Base-by-base conservation (phyloP, 441 rosid species). In the Hura crepitans region DNA sequence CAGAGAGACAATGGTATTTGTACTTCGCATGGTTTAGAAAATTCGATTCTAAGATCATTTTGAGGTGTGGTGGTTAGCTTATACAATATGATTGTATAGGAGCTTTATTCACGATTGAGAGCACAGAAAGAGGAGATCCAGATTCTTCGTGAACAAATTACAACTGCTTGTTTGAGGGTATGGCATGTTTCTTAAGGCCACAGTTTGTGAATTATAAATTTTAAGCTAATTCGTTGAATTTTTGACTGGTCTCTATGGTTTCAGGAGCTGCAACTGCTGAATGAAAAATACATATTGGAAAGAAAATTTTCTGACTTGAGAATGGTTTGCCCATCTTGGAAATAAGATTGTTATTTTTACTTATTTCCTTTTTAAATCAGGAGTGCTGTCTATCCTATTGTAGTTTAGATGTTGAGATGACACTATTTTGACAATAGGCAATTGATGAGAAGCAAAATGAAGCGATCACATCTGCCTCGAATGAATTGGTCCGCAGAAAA, bases 391-490 rank as follows among this genome's bases (percentile, higher is more conserved):
- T n/a, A 60, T 50, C 55, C 49, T 65, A 64, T 51, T 79, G 11
- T 65, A 23, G 47, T 58, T 45, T 72, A 31, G 61, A 55, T 45
- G 64, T 74, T 73, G 78, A 77, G 68, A 46, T 68, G 62, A 43
- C 37, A 61, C 46, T 75, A n/a, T 73, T 75, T 81, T 73, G 79
- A 60, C 76, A 70, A 69, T 76, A 95, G 99, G 99, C 89, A 60
- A 81, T 89, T 68, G 93, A 92, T 83, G 98, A 95, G 77, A 92
- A 88, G 78, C 92, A 92, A 79, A 88, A 84, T 61, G 99, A 95
- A 80, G 87, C 89, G 39, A 78, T 90, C 49, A 82, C 86, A 25
- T 85, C 96, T 15, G 92, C 98, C 7, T 80, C 84, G 78, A 85
- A 86, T 79, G 95, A 89, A 64, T 72, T 95, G 75, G 87, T 83